These are phyloP conservation scores for Phaeosphaeria sp. DNA, from an alignment of 2,329 filamentous ascomycete genomes.

Conservation along the genomic window DNA sequence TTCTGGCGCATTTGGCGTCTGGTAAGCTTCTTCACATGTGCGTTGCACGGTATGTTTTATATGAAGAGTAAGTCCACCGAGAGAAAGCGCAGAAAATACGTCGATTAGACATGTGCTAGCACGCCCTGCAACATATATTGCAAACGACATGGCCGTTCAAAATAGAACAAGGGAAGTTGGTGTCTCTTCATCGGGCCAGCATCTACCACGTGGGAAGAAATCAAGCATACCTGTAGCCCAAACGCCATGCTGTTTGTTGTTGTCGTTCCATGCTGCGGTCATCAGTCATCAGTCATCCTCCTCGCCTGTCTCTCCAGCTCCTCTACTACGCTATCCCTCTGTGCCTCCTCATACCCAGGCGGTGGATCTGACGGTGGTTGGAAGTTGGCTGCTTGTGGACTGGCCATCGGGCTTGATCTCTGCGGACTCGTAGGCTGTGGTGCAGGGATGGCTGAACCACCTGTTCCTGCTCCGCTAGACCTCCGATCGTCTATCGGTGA, in stretches of 20 bases:
- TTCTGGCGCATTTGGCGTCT: neutral
- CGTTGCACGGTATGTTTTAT: neutral
- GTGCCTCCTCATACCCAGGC: slow-evolving; percentile 89
- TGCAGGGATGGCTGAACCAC: slow-evolving; percentile 22
- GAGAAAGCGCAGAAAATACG: neutral
- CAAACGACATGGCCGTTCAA: neutral
- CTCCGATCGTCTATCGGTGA: slow-evolving; percentile 18
- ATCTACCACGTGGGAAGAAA: neutral
- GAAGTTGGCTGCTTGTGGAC: slow-evolving; percentile 45
- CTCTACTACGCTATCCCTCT: slow-evolving; percentile 77
- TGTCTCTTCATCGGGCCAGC: neutral
- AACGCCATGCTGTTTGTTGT: slow-evolving; percentile 37
- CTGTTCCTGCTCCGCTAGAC: slow-evolving; percentile 18
- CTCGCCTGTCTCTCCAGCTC: slow-evolving; percentile 65
- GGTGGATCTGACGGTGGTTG: slow-evolving; percentile 75
- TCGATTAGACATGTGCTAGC: neutral
- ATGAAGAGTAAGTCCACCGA: neutral
- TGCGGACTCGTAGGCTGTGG: slow-evolving; percentile 27
- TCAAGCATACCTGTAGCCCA: slow-evolving; percentile 4
- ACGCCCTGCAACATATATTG: neutral
- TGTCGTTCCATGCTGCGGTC: slow-evolving; percentile 5
- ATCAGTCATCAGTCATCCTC: slow-evolving; percentile 17
- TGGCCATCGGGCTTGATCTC: slow-evolving; percentile 38
- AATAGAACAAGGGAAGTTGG: neutral
- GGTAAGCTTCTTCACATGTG: neutral